These are phyloP conservation scores for Kalmusia sp. DNA, from an alignment of 2,329 filamentous ascomycete genomes.

Conservation along the genomic window DNA sequence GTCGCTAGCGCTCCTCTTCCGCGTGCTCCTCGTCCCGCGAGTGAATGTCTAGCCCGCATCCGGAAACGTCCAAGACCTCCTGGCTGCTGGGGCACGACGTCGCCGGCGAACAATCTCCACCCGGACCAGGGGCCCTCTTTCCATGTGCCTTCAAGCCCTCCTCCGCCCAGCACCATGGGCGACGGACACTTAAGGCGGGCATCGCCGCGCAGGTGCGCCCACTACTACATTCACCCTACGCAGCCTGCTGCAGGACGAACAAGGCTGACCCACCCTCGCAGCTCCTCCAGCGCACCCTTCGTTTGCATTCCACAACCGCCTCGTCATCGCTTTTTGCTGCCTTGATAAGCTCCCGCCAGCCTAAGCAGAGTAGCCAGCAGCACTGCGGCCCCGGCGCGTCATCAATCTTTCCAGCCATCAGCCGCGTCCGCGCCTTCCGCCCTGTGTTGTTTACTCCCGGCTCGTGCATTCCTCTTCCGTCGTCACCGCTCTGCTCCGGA, in stretches of 20 bases:
- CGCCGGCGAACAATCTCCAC: slow-evolving; percentile 26
- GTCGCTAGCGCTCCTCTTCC: slow-evolving; percentile 35
- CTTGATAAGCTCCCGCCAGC: slow-evolving; percentile 2
- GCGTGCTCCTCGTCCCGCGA: slow-evolving; percentile 39
- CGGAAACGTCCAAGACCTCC: slow-evolving; percentile 16
- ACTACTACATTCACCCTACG: slow-evolving; percentile 1
- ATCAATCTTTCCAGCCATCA: too few species aligned
- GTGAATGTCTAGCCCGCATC: slow-evolving; percentile 28
- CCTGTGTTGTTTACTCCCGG: neutral
- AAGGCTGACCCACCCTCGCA: slow-evolving; percentile 41
- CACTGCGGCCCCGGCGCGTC: too few species aligned
- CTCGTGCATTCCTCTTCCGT: slow-evolving; percentile 10
- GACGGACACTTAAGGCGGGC: slow-evolving; percentile 25
- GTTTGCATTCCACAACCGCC: slow-evolving; percentile 16
- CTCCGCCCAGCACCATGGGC: slow-evolving; percentile 38
- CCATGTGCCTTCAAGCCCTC: slow-evolving; percentile 31
- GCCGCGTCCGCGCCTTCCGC: neutral
- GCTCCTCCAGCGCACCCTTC: too few species aligned
- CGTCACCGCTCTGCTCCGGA: slow-evolving; percentile 15
- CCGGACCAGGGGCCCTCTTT: slow-evolving; percentile 23
- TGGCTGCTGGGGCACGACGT: slow-evolving; percentile 20
- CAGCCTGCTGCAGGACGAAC: slow-evolving; percentile 16
- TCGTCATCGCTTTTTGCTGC: slow-evolving; percentile 6
- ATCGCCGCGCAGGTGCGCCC: neutral
- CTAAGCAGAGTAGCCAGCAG: neutral